A percentile compares a stretch with the other conserved stretches of the same genome.
Evolutionary conservation across 2,329 filamentous ascomycete genomes (phyloP).

Genomic region (Trichothecium roseum): DNA sequence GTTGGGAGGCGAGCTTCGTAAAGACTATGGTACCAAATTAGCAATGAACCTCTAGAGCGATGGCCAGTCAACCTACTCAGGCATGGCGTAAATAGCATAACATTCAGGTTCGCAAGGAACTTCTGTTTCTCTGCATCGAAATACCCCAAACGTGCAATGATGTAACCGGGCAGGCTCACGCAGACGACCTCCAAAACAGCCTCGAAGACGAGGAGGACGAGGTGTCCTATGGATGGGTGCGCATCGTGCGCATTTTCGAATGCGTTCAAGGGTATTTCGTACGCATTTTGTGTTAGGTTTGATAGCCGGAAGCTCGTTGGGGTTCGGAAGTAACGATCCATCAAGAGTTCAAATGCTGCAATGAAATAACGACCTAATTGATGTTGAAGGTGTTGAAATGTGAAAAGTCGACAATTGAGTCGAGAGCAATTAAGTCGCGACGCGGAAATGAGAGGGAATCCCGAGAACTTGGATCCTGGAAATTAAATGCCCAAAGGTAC

Average conservation of each 20-base stretch:
- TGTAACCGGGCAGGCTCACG: slow-evolving; percentile 87
- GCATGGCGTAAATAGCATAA: slow-evolving; percentile 92
- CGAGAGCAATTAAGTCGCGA: no score
- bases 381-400: no score
- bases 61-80: slow-evolving; percentile 55
- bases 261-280: slow-evolving; percentile 30
- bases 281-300: slow-evolving; percentile 23
- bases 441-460: no score
- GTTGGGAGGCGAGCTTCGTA: slow-evolving; percentile 88
- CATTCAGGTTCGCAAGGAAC: slow-evolving; percentile 92
- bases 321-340: slow-evolving; percentile 28
- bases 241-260: slow-evolving; percentile 34
- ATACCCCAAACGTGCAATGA: slow-evolving; percentile 80
- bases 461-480: no score
- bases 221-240: slow-evolving; percentile 57
- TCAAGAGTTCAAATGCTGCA: slow-evolving; percentile 12
- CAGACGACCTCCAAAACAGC: slow-evolving; percentile 93
- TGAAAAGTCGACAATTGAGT: no score
- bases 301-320: slow-evolving; percentile 35
- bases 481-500: no score
- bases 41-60: background rate
- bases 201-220: slow-evolving; percentile 81
- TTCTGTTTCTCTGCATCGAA: slow-evolving; percentile 96
- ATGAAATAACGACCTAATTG: no score
- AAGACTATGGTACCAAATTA: slow-evolving; percentile 59